These are phyloP conservation scores for Cercospora beticola DNA, from an alignment of 2,329 filamentous ascomycete genomes.

Conservation along the genomic window DNA sequence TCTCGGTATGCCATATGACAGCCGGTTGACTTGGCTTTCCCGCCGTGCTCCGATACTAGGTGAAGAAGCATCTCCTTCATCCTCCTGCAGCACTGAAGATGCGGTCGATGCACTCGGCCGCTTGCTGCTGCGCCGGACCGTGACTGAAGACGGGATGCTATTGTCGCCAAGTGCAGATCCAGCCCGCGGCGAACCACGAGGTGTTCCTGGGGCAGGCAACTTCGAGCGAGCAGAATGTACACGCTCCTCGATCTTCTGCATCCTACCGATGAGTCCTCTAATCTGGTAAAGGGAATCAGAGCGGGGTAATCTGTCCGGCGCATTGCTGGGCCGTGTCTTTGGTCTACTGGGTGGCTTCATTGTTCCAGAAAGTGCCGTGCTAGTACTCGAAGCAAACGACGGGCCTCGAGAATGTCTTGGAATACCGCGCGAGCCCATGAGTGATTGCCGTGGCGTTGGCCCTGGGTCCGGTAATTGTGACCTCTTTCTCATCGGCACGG, in stretches of 20 bases:
- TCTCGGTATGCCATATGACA: constrained; percentile 51
- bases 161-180: constrained; percentile 37
- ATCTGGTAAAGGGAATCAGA: constrained; percentile 86
- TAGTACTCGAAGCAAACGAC: constrained; percentile 48
- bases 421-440: constrained; percentile 44
- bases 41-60: constrained; percentile 23
- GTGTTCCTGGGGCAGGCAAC: constrained; percentile 78
- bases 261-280: constrained; percentile 88
- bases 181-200: constrained; percentile 71
- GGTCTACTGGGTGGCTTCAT: constrained; percentile 45
- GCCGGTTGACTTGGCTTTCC: constrained; percentile 43
- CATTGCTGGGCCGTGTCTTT: constrained; percentile 42
- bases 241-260: constrained; percentile 92
- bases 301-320: constrained; percentile 48
- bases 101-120: constrained; percentile 54
- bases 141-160: constrained; percentile 55
- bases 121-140: constrained; percentile 66
- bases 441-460: constrained; percentile 54
- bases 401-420: constrained; percentile 56
- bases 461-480: constrained; percentile 54
- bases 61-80: constrained; percentile 19
- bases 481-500: constrained; percentile 40
- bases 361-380: constrained; percentile 29
- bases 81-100: constrained; percentile 36
- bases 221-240: constrained; percentile 91